These are phyloP conservation scores for Paragyromitra xinjiangensis DNA, from an alignment of 495 filamentous ascomycete genomes.

Conservation along the genomic window DNA sequence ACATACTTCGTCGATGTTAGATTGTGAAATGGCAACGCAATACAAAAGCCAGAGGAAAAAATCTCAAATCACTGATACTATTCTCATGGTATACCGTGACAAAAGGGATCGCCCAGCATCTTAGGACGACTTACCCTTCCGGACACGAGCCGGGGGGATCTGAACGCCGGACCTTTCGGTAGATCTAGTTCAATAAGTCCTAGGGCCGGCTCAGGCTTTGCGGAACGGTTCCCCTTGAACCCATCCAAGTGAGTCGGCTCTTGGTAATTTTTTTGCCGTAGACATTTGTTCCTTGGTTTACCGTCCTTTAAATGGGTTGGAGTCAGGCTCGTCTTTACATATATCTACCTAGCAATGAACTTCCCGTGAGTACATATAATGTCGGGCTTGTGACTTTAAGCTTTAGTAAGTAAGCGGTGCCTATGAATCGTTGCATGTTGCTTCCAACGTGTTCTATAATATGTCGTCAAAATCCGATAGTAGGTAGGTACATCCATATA, in stretches of 20 bases:
- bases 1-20: too few relatives aligned
- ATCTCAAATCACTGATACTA: background rate
- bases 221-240: too few relatives aligned
- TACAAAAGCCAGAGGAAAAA: background rate
- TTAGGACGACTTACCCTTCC: background rate
- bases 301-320: too few relatives aligned
- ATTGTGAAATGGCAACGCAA: too few relatives aligned
- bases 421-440: too few relatives aligned
- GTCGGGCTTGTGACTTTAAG: too few relatives aligned
- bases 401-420: too few relatives aligned
- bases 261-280: too few relatives aligned
- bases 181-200: background rate
- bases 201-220: background rate
- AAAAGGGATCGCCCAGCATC: background rate
- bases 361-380: too few relatives aligned
- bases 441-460: conserved; percentile 12
- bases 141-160: background rate
- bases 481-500: background rate
- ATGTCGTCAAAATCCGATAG: conserved; percentile 2
- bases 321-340: too few relatives aligned
- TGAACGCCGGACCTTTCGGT: background rate
- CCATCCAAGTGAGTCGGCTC: background rate
- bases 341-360: too few relatives aligned
- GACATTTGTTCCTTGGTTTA: too few relatives aligned
- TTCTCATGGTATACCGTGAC: background rate